These are phyloP conservation scores for Lasiosphaeris hirsuta DNA, from an alignment of 495 filamentous ascomycete genomes.

Conservation along the genomic window DNA sequence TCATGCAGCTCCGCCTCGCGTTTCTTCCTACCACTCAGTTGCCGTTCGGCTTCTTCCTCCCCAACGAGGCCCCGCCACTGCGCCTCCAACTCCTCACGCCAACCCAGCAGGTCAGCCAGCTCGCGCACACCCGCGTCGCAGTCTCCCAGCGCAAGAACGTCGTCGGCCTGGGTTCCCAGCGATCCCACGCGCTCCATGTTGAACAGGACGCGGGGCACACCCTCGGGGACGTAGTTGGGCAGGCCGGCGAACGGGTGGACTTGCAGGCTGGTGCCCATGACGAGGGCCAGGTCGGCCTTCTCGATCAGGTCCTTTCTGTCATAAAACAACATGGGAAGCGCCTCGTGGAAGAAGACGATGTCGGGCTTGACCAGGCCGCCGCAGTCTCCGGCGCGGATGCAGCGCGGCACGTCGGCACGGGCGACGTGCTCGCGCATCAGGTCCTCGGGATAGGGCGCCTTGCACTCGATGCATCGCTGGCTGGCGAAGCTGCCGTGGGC, in stretches of 20 bases:
- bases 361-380: conserved; percentile 89
- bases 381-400: conserved; percentile 51
- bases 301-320: conserved; percentile 50
- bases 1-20: conserved; percentile 25
- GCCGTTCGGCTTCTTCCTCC: conserved; percentile 39
- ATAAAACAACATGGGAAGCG: conserved; percentile 68
- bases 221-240: conserved; percentile 58
- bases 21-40: conserved; percentile 29
- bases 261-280: conserved; percentile 87
- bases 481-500: conserved; percentile 92
- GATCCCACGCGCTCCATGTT: conserved; percentile 84
- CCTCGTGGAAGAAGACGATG: conserved; percentile 90
- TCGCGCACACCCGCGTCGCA: conserved; percentile 83
- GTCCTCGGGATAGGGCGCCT: conserved; percentile 62
- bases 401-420: conserved; percentile 63
- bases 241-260: conserved; percentile 89
- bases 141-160: conserved; percentile 37
- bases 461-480: conserved; percentile 89
- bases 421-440: conserved; percentile 67
- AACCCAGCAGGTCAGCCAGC: conserved; percentile 78
- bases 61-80: conserved; percentile 42
- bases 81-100: conserved; percentile 77
- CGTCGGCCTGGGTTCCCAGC: conserved; percentile 56
- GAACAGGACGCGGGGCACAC: conserved; percentile 74
- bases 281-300: conserved; percentile 74